These are phyloP conservation scores for Candida incommunis DNA, from an alignment of 805 yeast genomes.

Conservation along the genomic window DNA sequence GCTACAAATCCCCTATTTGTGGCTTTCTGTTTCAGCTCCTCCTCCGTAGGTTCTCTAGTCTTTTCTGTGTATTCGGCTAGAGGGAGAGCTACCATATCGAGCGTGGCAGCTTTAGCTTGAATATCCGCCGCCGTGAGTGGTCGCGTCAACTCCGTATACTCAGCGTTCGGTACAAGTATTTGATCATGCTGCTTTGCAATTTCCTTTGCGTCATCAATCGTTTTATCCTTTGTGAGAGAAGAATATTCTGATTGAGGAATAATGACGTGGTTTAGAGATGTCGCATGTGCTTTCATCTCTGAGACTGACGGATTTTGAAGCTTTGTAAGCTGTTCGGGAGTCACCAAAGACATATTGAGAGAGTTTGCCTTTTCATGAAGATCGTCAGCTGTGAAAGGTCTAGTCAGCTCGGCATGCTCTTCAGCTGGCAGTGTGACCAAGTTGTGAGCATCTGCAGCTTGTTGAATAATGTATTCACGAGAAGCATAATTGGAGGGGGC, in stretches of 20 bases:
- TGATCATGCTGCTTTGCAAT: neutral
- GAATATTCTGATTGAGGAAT: conserved; percentile 6
- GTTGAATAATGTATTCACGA: conserved; percentile 1
- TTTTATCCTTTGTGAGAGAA: conserved; percentile 6
- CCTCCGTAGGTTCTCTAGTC: conserved; percentile 18
- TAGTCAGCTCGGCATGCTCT: conserved; percentile 3
- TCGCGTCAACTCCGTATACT: neutral
- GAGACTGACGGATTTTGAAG: neutral
- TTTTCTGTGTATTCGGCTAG: conserved; percentile 8
- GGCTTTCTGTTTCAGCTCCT: conserved; percentile 24
- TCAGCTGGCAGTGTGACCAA: neutral
- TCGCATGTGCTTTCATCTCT: neutral
- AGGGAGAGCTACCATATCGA: conserved; percentile 1
- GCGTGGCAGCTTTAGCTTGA: conserved; percentile 2
- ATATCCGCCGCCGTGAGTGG: neutral
- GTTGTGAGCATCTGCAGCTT: conserved; percentile 4
- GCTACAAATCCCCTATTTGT: conserved; percentile 13
- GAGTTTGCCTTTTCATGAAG: neutral
- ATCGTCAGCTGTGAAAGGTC: conserved; percentile 1
- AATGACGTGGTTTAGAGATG: conserved; percentile 5
- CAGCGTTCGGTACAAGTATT: neutral
- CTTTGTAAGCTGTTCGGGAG: neutral
- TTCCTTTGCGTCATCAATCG: neutral
- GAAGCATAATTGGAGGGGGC: conserved; percentile 2
- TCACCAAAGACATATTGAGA: neutral